Base-by-base conservation (phyloP, 306 rosid genomes). In the Casuarina equisetifolia region DNA sequence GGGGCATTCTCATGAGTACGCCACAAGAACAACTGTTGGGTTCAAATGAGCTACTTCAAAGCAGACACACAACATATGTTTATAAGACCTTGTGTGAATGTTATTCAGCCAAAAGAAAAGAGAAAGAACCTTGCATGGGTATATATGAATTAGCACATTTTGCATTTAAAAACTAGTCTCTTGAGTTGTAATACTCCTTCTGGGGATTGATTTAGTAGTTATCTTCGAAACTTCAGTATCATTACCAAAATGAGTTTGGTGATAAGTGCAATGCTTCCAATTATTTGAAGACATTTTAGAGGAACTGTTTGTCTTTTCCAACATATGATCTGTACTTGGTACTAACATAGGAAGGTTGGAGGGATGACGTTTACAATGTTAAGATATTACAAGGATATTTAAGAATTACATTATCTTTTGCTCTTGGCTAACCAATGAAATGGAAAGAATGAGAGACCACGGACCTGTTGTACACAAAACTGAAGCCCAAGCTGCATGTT, bases 31-130 rank as follows among this genome's bases (percentile, higher is more conserved):
- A 42, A 40, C 71, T 16, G 3, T 42, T 25, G 71, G 50, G 13
- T 67, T 40, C 50, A 67, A 32, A 67, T 40, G 71, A 67, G 71
- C 50, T 67, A 67, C 35, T 17, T 67, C 49, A n/a, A 67, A 67
- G 42, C 46, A 8, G 46, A 15, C 71, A 8, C 63, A 36, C n/a
- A 25, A 25, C 32, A 25, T 35, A 3, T 9, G 0, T 67, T 3
- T 15, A 16, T 19, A 39, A 15, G 46, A 39, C 49, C 71, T 42
- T 17, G 32, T 40, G 32, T 25, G 49, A 66, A 66, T 25, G 39
- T 58, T 58, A 25, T 58, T 25, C 64, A 58, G 59, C 64, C 64
- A 7, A 10, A 58, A 9, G 9, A 58, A 58, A 58, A 58, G 64
- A 25, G 32, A 25, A 25, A 25, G 70, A 66, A 49, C 71, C 71